Percentiles rank a stretch among this genome's conserved stretches.
Conservation (phyloP, 2,329 filamentous ascomycete genomes). For the Apiospora phragmitis region DNA sequence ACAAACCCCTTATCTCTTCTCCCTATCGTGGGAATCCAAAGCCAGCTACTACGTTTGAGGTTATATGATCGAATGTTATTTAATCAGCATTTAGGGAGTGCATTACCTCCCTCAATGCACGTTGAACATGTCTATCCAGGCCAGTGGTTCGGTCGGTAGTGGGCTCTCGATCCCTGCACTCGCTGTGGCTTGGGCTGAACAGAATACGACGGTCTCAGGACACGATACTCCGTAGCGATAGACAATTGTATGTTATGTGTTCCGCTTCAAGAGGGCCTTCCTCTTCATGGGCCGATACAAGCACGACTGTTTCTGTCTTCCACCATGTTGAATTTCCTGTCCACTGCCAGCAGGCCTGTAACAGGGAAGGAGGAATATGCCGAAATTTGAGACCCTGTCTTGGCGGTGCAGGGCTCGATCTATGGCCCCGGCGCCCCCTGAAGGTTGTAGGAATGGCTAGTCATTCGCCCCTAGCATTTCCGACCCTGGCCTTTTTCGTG, state of each 20-base stretch:
- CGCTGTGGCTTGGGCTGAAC: not conserved
- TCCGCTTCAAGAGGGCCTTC: not conserved
- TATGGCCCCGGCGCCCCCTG: not conserved
- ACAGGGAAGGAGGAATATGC: not conserved
- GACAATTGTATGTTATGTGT: not conserved
- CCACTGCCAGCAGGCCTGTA: not conserved
- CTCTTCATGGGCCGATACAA: not conserved
- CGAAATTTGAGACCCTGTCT: slow-evolving; percentile 1
- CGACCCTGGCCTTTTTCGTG: not conserved
- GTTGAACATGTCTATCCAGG: not conserved
- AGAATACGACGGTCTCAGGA: not conserved
- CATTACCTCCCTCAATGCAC: not conserved
- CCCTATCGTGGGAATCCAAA: not conserved
- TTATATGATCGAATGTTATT: not conserved
- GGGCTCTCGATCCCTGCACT: not conserved
- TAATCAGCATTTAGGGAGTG: not conserved
- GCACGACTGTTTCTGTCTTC: too few relatives aligned
- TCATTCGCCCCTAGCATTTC: not conserved
- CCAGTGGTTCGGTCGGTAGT: not conserved
- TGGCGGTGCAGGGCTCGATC: not conserved
- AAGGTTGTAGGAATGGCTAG: not conserved
- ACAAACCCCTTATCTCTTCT: not conserved
- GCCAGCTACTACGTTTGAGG: not conserved
- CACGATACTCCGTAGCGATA: not conserved
- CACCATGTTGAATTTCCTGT: not conserved